phyloP scores from a whole-genome alignment of 352 stramenopile genomes.

The Phytophthora capsici region DNA sequence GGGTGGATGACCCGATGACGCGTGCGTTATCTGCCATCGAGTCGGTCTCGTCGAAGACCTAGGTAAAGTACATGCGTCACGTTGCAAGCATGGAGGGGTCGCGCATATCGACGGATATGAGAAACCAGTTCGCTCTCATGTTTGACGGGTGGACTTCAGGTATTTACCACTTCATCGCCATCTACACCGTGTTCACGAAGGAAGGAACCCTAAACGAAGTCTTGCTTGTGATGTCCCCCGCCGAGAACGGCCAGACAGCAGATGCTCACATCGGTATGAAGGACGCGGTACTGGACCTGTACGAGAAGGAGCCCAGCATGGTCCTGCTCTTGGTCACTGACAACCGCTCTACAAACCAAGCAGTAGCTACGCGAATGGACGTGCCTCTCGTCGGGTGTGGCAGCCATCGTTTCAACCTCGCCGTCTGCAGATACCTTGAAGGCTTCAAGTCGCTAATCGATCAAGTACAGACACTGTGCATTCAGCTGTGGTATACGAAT shows the following conservation, averaged over 20 bases:
- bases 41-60: neutral
- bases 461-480: too few species aligned
- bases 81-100: neutral
- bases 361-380: neutral
- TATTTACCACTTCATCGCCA: slow-evolving; percentile 6
- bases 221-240: neutral
- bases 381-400: neutral
- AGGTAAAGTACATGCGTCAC: neutral
- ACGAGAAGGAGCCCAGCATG: neutral
- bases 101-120: neutral
- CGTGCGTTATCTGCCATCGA: too few species aligned
- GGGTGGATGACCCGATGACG: too few species aligned
- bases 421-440: too few species aligned
- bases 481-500: too few species aligned
- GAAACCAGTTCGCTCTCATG: neutral
- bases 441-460: too few species aligned
- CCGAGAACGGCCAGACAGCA: too few species aligned
- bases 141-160: slow-evolving; percentile 1
- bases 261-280: too few species aligned
- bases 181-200: slow-evolving; percentile 3
- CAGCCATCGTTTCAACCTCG: neutral
- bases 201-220: neutral
- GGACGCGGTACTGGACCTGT: neutral
- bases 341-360: neutral
- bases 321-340: neutral